Percentiles rank a stretch among this genome's conserved stretches.
phyloP scores from a whole-genome alignment of 331 rosid species.

The Erythrophleum ivorense region DNA sequence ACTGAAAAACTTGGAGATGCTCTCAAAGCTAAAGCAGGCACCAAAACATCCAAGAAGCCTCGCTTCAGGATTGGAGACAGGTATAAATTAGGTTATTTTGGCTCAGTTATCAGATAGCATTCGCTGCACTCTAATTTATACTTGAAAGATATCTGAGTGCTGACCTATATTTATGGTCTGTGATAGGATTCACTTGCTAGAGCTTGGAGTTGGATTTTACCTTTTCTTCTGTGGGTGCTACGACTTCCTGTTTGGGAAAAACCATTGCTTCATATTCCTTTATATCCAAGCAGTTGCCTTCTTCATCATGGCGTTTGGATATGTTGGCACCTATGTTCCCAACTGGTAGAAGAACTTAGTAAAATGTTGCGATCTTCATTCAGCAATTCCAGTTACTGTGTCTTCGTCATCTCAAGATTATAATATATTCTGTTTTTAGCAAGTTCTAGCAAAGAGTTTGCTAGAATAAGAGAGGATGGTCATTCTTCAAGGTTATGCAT shows the following conservation, averaged over 20 bases:
- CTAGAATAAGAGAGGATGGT: constrained; percentile 32
- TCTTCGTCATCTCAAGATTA: constrained; percentile 39
- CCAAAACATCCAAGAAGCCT: constrained; percentile 54
- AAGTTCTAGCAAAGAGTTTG: constrained; percentile 31
- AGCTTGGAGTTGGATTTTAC: constrained; percentile 78
- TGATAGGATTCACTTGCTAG: constrained; percentile 68
- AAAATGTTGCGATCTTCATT: constrained; percentile 17
- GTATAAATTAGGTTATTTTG: constrained; percentile 37
- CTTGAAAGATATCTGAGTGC: neutral
- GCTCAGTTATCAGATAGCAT: constrained; percentile 1
- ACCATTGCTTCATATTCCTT: constrained; percentile 71
- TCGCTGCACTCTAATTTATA: neutral
- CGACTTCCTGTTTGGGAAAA: constrained; percentile 69
- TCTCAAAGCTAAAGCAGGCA: constrained; percentile 54
- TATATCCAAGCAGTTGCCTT: constrained; percentile 75
- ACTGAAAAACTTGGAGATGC: constrained; percentile 91
- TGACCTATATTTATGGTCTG: constrained; percentile 25
- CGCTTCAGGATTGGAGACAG: constrained; percentile 72
- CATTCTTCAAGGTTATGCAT: constrained; percentile 49
- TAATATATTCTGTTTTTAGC: constrained; percentile 14
- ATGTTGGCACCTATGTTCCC: constrained; percentile 78
- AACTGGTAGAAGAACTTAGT: constrained; percentile 44
- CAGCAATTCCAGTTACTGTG: neutral
- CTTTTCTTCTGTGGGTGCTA: constrained; percentile 70
- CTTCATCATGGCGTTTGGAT: constrained; percentile 79